Evolutionary conservation across 2,329 filamentous ascomycete genomes (phyloP).

Genomic region (Alternaria triticina): DNA sequence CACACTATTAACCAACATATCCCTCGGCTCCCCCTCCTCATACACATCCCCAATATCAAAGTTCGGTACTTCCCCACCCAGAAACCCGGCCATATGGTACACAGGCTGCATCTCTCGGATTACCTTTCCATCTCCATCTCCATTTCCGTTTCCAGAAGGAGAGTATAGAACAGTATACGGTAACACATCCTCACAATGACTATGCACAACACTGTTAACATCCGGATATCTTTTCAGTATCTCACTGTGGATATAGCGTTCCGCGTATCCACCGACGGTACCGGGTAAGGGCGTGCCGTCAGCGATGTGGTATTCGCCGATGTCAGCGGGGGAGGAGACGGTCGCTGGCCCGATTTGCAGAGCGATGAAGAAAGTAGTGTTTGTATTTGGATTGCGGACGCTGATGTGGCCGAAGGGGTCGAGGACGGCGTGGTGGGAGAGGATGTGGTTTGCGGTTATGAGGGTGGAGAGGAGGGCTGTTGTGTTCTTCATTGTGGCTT

Average conservation of each 20-base stretch:
- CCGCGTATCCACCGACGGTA: conserved; percentile 44
- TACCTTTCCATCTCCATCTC: too few species aligned
- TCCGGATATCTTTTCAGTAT: conserved; percentile 53
- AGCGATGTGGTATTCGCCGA: conserved; percentile 53
- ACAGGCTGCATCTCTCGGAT: background rate
- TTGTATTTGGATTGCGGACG: conserved; percentile 54
- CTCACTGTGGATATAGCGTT: conserved; percentile 54
- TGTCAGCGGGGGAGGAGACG: conserved; percentile 40
- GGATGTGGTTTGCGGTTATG: conserved; percentile 56
- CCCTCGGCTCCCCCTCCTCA: conserved; percentile 14
- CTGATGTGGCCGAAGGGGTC: conserved; percentile 62
- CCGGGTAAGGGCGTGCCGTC: conserved; percentile 42
- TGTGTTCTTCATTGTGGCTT: conserved; percentile 31
- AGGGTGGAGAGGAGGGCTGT: conserved; percentile 37
- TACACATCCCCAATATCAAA: conserved; percentile 32
- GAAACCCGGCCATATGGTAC: conserved; percentile 49
- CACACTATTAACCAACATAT: conserved; percentile 33
- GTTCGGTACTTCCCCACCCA: conserved; percentile 29
- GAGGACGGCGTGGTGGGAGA: conserved; percentile 57
- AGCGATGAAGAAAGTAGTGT: conserved; percentile 51
- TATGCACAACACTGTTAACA: conserved; percentile 54
- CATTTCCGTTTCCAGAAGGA: too few species aligned
- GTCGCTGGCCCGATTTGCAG: conserved; percentile 22
- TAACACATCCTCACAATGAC: conserved; percentile 51
- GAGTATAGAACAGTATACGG: conserved; percentile 41